Conservation (phyloP, 148 eudicot genomes). For the Hydrangea macrophylla region DNA sequence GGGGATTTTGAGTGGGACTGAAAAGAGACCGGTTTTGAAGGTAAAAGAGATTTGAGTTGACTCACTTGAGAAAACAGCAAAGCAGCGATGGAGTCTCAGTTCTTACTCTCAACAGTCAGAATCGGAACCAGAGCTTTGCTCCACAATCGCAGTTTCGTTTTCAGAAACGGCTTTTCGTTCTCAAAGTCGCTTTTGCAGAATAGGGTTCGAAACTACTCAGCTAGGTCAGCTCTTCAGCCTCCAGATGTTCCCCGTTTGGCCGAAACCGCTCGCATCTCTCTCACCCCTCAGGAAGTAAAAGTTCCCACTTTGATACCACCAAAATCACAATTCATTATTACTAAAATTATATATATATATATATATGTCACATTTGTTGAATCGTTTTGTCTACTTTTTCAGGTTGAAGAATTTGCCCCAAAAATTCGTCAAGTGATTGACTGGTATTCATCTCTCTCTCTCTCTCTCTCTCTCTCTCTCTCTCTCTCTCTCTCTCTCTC, state of each 20-base stretch:
- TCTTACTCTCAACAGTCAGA: neutral
- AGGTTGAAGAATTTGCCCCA: constrained; percentile 86
- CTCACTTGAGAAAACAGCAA: too few species aligned
- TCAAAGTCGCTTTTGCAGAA: neutral
- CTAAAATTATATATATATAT: neutral
- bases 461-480: neutral
- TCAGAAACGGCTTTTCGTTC: constrained; percentile 11
- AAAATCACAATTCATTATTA: neutral
- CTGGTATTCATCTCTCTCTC: constrained; percentile 45
- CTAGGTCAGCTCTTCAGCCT: constrained; percentile 44
- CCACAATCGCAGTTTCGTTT: constrained; percentile 4
- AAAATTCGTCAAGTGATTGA: constrained; percentile 83
- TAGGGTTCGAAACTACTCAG: constrained; percentile 18
- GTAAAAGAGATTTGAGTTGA: too few species aligned
- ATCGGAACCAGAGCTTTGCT: constrained; percentile 30
- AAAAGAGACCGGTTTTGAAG: too few species aligned
- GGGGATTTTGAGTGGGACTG: too few species aligned
- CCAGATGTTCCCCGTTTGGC: constrained; percentile 76
- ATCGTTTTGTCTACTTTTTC: constrained; percentile 6
- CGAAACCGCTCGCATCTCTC: constrained; percentile 82
- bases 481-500: constrained; percentile 15
- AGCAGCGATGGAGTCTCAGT: neutral
- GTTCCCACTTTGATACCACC: neutral
- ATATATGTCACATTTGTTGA: neutral
- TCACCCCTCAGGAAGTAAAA: constrained; percentile 68